Base-by-base conservation (phyloP, 2,329 filamentous ascomycete genomes). In the Zelopaecilomyces penicillatus region DNA sequence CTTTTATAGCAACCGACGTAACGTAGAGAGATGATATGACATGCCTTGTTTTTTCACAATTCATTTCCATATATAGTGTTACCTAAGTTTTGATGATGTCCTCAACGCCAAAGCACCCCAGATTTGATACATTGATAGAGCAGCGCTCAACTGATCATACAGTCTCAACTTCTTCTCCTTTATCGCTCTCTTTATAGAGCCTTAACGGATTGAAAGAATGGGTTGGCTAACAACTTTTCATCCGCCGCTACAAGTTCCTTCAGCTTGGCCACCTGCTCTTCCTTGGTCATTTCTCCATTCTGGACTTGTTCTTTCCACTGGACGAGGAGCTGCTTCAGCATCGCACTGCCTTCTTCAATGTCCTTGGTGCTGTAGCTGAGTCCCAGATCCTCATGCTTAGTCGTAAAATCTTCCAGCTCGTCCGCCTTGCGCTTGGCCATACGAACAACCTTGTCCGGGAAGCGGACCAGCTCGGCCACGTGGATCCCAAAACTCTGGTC, bases 401-500 rank as follows among this genome's bases (percentile, higher is more conserved):
- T 78, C 0, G 86, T 85, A 57, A 98, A 98, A 63, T 98, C 93
- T 64, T 98, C 93, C 32, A 98, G 75, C 72, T 98, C 94, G 64
- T 97, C 93, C 0, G 93, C 93, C 70, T 98, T 98, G 55, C 93
- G 80, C 69, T 95, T 95, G n/a, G 93, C 93, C 94, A 98, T 98
- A 52, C 89, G 88, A 49, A 98, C 86, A 11, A 98, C 94, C 69
- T 98, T 98, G 55, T 88, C 83, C 0, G 93, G 93, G 69, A 98
- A 98, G 37, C 90, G 82, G 19, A 98, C 93, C 5, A 98, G 77
- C 68, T 98, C 93, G 1, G 93, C 93, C 10, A 98, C 94, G 66
- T 98, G 93, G 56, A 98, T 98, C 56, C 93, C 93, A 63, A 98
- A 98, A 47, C 85, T 93, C 68, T 98, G 93, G 64, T 98, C 93